Evolutionary conservation across 108 stramenopile genomes (phyloP), one percentile per base, ranked within the genome.

Genomic region (Epipyxis sp.): DNA sequence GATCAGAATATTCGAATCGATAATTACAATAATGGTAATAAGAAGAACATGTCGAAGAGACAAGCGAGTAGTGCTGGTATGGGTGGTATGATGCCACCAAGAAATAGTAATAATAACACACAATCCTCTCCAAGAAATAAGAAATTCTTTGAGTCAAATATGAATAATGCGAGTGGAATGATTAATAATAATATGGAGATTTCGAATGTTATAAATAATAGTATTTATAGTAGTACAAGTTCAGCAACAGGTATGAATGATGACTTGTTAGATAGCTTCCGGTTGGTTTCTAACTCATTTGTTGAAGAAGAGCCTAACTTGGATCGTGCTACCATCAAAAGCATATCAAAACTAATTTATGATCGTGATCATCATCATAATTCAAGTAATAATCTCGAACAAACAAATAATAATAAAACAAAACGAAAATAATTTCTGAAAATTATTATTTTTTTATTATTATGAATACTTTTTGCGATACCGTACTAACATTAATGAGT

Each of bases 1-100:
- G 71, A 37, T 3, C 44, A 74, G 42, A 74, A 74, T 74, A 57
- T 74, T 25, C n/a, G 71, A 3, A 42, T 74, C 43, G 39, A 37
- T 25, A 16, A 37, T n/a, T n/a, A n/a, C n/a, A n/a, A n/a, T n/a
- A n/a, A n/a, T n/a, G n/a, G n/a, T n/a, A n/a, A n/a, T n/a, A n/a
- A n/a, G n/a, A n/a, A n/a, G n/a, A n/a, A n/a, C n/a, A n/a, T n/a
- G n/a, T n/a, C n/a, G n/a, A n/a, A n/a, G n/a, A n/a, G n/a, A n/a
- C n/a, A n/a, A n/a, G n/a, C n/a, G n/a, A n/a, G n/a, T n/a, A n/a
- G n/a, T n/a, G n/a, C n/a, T n/a, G n/a, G n/a, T n/a, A n/a, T n/a
- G n/a, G n/a, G n/a, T n/a, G 46, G 46, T 50, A 6, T 13, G 20
- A 6, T 50, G 20, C 46, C 46, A 50, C 13, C 13, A 6, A 50